phyloP scores from a whole-genome alignment of 257 asterid species.

The Solanum gandarillasii region DNA sequence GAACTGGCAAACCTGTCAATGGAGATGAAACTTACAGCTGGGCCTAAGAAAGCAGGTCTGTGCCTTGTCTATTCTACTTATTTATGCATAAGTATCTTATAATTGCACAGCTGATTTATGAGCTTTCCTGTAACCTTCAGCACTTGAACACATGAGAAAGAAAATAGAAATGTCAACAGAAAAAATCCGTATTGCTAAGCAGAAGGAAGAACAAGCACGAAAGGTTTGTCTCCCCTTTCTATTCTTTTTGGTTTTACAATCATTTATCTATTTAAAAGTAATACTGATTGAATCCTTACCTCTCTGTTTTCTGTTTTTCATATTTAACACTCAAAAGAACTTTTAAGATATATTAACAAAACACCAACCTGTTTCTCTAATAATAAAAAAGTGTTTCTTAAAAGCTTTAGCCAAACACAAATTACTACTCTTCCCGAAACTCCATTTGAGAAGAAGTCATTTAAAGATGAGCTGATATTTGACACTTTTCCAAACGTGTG shows the following conservation, averaged over 20 bases:
- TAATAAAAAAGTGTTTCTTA: background rate
- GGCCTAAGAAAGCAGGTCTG: slow-evolving; percentile 86
- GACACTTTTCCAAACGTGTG: background rate
- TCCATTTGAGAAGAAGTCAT: background rate
- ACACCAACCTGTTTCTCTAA: background rate
- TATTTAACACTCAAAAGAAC: background rate
- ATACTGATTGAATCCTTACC: background rate
- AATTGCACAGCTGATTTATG: slow-evolving; percentile 1
- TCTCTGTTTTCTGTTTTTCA: background rate
- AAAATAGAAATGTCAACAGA: slow-evolving; percentile 82
- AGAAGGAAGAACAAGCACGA: slow-evolving; percentile 71
- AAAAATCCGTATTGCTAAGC: slow-evolving; percentile 56
- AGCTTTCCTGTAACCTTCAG: slow-evolving; percentile 19
- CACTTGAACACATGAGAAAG: slow-evolving; percentile 93
- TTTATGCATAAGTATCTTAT: background rate
- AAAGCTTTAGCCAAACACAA: background rate
- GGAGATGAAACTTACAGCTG: slow-evolving; percentile 97
- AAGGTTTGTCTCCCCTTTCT: slow-evolving; percentile 31
- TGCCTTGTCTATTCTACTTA: slow-evolving; percentile 1
- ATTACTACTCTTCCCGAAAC: background rate
- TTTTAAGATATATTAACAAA: background rate
- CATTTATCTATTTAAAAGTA: background rate
- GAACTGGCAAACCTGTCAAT: slow-evolving; percentile 66
- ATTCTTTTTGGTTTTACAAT: background rate
- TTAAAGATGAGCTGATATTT: background rate